Base-by-base conservation (phyloP, 2,329 filamentous ascomycete genomes). In the Ophiognomonia clavigignenti-juglandacearum region DNA sequence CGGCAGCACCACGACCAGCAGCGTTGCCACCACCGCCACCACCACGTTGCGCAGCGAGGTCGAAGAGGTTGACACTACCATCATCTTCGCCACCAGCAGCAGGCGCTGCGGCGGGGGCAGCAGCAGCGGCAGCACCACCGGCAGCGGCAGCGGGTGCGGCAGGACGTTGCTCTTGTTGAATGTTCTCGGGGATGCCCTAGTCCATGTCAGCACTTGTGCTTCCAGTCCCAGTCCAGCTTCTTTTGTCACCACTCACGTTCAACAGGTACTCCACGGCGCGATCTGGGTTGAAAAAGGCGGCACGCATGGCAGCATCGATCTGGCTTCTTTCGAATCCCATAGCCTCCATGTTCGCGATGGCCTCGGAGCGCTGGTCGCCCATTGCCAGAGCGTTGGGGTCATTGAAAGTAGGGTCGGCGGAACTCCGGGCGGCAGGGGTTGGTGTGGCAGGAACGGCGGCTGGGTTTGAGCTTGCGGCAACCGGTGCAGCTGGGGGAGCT, bases 201-300 rank as follows among this genome's bases (percentile, higher is more conserved):
- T 26, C 36, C 14, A 35, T 24, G 32, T 47, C 36, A 50, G 36
- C 18, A 27, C 35, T n/a, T 26, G 16, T 16, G 35, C 23, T 39
- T 14, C 18, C 23, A 2, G 7, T 20, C 20, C 1, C 16, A 24
- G 7, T 20, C 20, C 1, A 14, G 22, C 13, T 29, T 9, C 23
- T 23, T n/a, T 22, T 24, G n/a, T 29, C 24, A 23, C 18, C 22
- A 72, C 85, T 69, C 66, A 93, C 89, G 57, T 72, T 96, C 62
- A 98, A 66, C 11, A 98, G 80, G 62, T 98, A 98, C 67, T 98
- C 93, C 47, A 98, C 92, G 45, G 93, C 93, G 59, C 93, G 89
- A 66, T 97, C 92, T 13, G 92, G 90, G 71, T 98, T 98, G 77
- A 86, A 95, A 69, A 88, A 98, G 13, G 93, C 93, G 54, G 93